These are phyloP conservation scores for Teunomyces gatunensis DNA, from an alignment of 805 yeast species.

Conservation along the genomic window DNA sequence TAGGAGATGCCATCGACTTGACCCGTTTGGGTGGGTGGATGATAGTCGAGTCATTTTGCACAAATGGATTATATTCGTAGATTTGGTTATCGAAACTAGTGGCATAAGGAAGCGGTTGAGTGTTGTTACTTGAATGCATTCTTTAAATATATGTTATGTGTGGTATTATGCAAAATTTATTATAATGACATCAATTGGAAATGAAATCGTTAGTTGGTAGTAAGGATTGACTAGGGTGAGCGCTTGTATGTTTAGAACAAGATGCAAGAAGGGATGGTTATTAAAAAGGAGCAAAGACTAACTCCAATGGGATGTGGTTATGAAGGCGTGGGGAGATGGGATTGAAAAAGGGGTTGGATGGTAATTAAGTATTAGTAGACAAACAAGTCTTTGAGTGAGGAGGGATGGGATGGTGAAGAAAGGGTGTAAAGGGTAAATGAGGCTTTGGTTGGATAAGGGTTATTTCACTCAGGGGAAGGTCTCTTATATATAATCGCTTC, in stretches of 20 bases:
- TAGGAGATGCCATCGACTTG: not conserved
- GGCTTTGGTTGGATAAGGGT: not conserved
- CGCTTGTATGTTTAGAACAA: constrained; percentile 4
- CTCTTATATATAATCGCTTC: not conserved
- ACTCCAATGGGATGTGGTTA: not conserved
- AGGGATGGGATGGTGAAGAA: not conserved
- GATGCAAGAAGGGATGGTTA: not conserved
- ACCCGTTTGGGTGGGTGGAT: constrained; percentile 7
- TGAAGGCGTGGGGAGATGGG: not conserved
- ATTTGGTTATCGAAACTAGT: constrained; percentile 17
- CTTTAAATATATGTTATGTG: not conserved
- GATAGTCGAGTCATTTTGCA: constrained; percentile 1
- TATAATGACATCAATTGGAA: constrained; percentile 6
- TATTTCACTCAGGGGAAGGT: not conserved
- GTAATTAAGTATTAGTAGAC: not conserved
- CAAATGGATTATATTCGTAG: constrained; percentile 19
- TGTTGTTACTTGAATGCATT: constrained; percentile 13
- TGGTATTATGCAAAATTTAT: too few relatives aligned
- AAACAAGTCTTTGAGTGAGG: not conserved
- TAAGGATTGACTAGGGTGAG: constrained; percentile 29
- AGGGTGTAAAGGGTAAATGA: not conserved
- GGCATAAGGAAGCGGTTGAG: constrained; percentile 26
- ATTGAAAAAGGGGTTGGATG: not conserved
- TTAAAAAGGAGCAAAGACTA: not conserved
- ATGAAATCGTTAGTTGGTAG: constrained; percentile 6